Conservation (phyloP, 2,329 filamentous ascomycete genomes). For the Paecilomyces variotii region DNA sequence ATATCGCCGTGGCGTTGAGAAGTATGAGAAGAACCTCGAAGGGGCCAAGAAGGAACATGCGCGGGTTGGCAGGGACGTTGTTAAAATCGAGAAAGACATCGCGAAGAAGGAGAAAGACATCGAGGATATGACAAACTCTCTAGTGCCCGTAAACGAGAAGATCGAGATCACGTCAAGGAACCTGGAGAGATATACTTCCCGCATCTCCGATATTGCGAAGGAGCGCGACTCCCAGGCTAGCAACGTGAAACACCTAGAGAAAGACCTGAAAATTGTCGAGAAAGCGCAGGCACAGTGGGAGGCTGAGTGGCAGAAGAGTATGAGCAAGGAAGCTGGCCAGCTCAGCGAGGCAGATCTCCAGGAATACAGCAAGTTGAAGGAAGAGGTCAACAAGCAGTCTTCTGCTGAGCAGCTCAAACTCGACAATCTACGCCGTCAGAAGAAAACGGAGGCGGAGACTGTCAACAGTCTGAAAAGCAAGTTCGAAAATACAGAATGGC, state of each 20-base stretch:
- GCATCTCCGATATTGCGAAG: constrained; percentile 63
- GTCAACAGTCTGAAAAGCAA: constrained; percentile 84
- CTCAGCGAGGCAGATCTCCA: constrained; percentile 79
- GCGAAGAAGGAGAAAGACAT: constrained; percentile 79
- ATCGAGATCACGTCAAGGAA: constrained; percentile 69
- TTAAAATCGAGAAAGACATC: constrained; percentile 76
- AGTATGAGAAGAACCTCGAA: constrained; percentile 72
- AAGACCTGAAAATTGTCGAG: constrained; percentile 73
- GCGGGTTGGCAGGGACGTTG: constrained; percentile 65
- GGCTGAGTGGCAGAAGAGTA: constrained; percentile 72
- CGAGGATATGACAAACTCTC: constrained; percentile 73
- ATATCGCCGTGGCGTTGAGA: constrained; percentile 76
- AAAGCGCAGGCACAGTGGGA: constrained; percentile 87
- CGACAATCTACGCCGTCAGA: constrained; percentile 77
- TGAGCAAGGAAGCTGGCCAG: constrained; percentile 79
- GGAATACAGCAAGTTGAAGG: constrained; percentile 77
- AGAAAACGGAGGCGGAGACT: constrained; percentile 85
- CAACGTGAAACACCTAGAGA: constrained; percentile 65
- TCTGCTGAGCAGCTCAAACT: constrained; percentile 74
- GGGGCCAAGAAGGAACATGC: constrained; percentile 77
- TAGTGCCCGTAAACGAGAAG: constrained; percentile 89
- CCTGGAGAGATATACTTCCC: constrained; percentile 57
- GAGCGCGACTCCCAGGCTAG: constrained; percentile 66
- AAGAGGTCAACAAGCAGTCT: constrained; percentile 76
- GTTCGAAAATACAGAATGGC: constrained; percentile 68